These are phyloP conservation scores for Phytomonas sp. DNA, from an alignment of 208 protist genomes.

Conservation along the genomic window DNA sequence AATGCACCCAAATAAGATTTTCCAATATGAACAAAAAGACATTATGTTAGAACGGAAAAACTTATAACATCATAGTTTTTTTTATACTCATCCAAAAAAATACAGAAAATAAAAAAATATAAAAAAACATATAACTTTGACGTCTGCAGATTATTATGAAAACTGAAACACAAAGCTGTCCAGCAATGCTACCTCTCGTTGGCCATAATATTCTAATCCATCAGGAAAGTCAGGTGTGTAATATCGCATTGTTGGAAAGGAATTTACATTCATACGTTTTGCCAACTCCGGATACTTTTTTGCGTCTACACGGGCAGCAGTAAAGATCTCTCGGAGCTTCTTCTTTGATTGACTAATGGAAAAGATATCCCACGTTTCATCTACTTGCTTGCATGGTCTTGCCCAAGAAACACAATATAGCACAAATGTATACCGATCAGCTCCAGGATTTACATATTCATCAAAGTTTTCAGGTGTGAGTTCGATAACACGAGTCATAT, in stretches of 20 bases:
- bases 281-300: conserved; percentile 43
- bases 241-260: conserved; percentile 51
- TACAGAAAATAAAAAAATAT: conserved; percentile 4
- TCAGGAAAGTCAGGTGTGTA: conserved; percentile 62
- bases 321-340: conserved; percentile 44
- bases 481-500: conserved; percentile 36
- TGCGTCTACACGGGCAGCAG: conserved; percentile 51
- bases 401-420: conserved; percentile 69
- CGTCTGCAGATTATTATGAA: conserved; percentile 18
- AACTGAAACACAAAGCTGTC: conserved; percentile 83
- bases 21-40: conserved; percentile 3
- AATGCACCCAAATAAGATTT: not conserved
- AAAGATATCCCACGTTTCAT: conserved; percentile 45
- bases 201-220: conserved; percentile 46
- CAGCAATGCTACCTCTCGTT: conserved; percentile 30
- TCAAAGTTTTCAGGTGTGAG: conserved; percentile 59
- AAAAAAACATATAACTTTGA: conserved; percentile 11
- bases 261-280: conserved; percentile 30
- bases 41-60: not conserved
- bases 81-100: conserved; percentile 18
- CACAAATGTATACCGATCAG: conserved; percentile 54
- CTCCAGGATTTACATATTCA: conserved; percentile 30
- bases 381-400: conserved; percentile 24
- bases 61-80: not conserved
- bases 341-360: conserved; percentile 61